Evolutionary conservation across 768 basidiomycete genomes (phyloP).

Genomic region (Harrya chromipes): DNA sequence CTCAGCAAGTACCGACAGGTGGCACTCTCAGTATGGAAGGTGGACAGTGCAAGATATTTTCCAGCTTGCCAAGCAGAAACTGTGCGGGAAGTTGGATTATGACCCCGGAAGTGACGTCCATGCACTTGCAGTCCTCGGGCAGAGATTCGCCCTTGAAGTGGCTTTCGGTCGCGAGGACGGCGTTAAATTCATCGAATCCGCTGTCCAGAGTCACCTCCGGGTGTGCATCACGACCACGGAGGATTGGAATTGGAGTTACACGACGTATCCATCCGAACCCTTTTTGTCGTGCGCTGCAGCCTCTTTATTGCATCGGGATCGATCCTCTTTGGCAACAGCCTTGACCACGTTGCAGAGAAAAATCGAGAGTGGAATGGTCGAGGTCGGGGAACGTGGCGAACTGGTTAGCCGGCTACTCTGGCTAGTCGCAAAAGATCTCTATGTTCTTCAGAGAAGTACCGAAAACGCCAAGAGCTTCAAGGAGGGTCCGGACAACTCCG

Average conservation of each 20-base stretch:
- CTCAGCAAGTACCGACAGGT: no score
- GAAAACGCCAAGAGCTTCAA: no score
- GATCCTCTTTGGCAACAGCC: no score
- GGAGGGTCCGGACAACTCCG: background rate
- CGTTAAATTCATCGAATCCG: background rate
- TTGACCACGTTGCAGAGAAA: background rate
- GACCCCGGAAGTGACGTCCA: no score
- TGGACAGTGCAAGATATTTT: background rate
- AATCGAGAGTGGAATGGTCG: constrained; percentile 4
- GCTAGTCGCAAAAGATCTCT: constrained; percentile 7
- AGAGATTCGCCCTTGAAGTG: constrained; percentile 7
- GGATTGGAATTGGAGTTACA: constrained; percentile 2
- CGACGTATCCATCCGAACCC: constrained; percentile 11
- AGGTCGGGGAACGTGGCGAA: constrained; percentile 7
- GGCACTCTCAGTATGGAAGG: no score
- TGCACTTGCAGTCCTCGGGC: constrained; percentile 8
- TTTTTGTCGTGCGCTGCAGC: constrained; percentile 6
- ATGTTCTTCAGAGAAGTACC: background rate
- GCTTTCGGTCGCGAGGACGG: background rate
- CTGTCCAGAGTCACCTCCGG: constrained; percentile 8
- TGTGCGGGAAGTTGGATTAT: no score
- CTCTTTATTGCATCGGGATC: background rate
- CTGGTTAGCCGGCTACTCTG: constrained; percentile 7
- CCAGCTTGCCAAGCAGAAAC: background rate
- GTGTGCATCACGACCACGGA: constrained; percentile 1